Base-by-base conservation (phyloP, 768 basidiomycete species). In the Nidularia pulvinata region DNA sequence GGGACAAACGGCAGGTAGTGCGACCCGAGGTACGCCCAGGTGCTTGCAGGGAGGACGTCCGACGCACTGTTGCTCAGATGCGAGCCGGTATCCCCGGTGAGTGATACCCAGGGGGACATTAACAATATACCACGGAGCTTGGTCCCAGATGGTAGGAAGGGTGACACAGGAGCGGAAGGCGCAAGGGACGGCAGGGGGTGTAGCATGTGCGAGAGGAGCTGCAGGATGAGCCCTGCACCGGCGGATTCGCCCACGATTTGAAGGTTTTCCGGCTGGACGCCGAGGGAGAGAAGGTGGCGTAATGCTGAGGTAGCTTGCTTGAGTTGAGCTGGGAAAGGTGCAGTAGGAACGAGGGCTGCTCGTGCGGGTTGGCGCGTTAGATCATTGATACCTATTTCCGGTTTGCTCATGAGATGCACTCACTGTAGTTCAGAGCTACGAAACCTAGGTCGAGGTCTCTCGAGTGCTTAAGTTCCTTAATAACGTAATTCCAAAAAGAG, bases 191-290 rank as follows among this genome's bases (percentile, higher is more conserved):
- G 67, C 6, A 63, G 54, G 7, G 71, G 71, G 49, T 69, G 70
- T 14, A 71, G 66, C 2, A 68, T 58, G 48, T 69, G 65, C 11
- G 68, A 67, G 7, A 72, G 42, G 22, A 71, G 52, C 53, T 70
- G 64, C 1, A 70, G 56, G 6, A 61, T 58, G 35, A 73, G 65
- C 44, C 66, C 66, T 1, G 55, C 72, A 5, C 71, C 70, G 2
- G 72, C 72, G 9, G 72, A 74, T 42, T 74, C 72, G 22, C 70
- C 70, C 0, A 56, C 60, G 5, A 74, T 44, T 47, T 67, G 61
- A 35, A 74, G 59, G 33, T 68, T 62, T 39, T 57, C 51, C 0
- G 64, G 65, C 1, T 56, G 45, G 2, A 67, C 57, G 4, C 67
- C 69, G 1, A 25, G 50, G 3, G 57, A 58, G 6, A 66, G 6